These are phyloP conservation scores for Trypanosoma caninum DNA, from an alignment of 208 protist genomes.

Conservation along the genomic window DNA sequence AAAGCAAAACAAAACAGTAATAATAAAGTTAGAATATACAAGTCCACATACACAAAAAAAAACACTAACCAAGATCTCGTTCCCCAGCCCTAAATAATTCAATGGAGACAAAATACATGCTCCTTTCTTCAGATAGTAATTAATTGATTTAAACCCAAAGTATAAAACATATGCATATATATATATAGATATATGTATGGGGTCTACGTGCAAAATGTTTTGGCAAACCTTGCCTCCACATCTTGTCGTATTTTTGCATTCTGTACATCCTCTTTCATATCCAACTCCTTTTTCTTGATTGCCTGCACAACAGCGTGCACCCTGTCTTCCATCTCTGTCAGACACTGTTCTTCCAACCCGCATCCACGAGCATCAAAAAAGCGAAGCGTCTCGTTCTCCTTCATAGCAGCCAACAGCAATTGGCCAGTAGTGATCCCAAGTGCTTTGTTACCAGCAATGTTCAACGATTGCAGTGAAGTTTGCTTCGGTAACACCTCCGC, in stretches of 20 bases:
- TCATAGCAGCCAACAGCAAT: constrained; percentile 41
- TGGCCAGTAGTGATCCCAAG: constrained; percentile 34
- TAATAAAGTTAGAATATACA: too few relatives aligned
- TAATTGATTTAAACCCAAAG: too few relatives aligned
- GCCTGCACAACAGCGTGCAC: constrained; percentile 41
- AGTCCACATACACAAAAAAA: too few relatives aligned
- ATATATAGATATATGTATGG: constrained; percentile 2
- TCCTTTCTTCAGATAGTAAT: too few relatives aligned
- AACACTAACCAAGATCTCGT: too few relatives aligned
- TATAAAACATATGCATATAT: constrained; percentile 4
- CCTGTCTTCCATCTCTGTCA: constrained; percentile 35
- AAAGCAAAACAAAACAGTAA: neutral
- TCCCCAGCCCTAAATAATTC: too few relatives aligned
- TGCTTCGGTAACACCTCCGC: constrained; percentile 47
- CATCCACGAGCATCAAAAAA: constrained; percentile 66
- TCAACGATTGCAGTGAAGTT: constrained; percentile 42
- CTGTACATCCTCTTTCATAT: constrained; percentile 27
- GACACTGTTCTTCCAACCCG: constrained; percentile 37
- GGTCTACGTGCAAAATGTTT: constrained; percentile 7
- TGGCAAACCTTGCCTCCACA: constrained; percentile 19
- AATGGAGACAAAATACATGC: too few relatives aligned
- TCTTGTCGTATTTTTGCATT: constrained; percentile 22
- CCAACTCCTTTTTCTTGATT: constrained; percentile 15
- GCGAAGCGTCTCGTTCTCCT: constrained; percentile 45
- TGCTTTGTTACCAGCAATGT: constrained; percentile 63